phyloP scores from a whole-genome alignment of 2,329 filamentous ascomycete genomes.

The Pestalotiopsis sp. region DNA sequence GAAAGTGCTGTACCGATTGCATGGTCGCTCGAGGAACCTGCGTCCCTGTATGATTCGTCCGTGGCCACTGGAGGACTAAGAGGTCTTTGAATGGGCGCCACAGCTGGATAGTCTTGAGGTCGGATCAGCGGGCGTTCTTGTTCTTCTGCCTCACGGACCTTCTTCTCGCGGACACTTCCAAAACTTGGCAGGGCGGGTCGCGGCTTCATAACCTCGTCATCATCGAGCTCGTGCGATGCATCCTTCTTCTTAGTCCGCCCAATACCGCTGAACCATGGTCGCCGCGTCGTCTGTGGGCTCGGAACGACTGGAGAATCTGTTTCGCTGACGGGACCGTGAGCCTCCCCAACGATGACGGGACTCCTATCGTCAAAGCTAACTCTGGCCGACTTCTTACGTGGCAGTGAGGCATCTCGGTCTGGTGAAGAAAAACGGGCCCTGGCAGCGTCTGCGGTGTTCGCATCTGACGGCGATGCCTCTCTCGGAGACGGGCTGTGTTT shows the following conservation, averaged over 20 bases:
- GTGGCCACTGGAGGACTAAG: slow-evolving; percentile 24
- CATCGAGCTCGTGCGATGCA: slow-evolving; percentile 51
- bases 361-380: slow-evolving; percentile 78
- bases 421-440: slow-evolving; percentile 28
- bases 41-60: slow-evolving; percentile 28
- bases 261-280: slow-evolving; percentile 55
- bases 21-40: slow-evolving; percentile 62
- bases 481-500: slow-evolving; percentile 62
- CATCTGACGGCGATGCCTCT: slow-evolving; percentile 52
- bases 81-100: slow-evolving; percentile 23
- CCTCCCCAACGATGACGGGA: slow-evolving; percentile 55
- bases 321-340: slow-evolving; percentile 34
- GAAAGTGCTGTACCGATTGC: slow-evolving; percentile 56
- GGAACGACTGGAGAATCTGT: slow-evolving; percentile 40
- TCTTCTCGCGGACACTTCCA: slow-evolving; percentile 71
- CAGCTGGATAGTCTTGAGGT: slow-evolving; percentile 43
- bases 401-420: slow-evolving; percentile 32
- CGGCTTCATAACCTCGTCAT: slow-evolving; percentile 73
- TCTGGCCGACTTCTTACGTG: slow-evolving; percentile 65
- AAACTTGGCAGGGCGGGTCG: slow-evolving; percentile 73
- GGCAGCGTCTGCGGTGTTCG: slow-evolving; percentile 45
- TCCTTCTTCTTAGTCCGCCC: slow-evolving; percentile 55
- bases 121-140: slow-evolving; percentile 63
- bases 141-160: slow-evolving; percentile 49
- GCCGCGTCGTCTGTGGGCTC: slow-evolving; percentile 43